Percentiles rank a stretch among this genome's conserved stretches.
phyloP scores from a whole-genome alignment of 768 basidiomycete species.

The Pleurotus citrinopileatus region DNA sequence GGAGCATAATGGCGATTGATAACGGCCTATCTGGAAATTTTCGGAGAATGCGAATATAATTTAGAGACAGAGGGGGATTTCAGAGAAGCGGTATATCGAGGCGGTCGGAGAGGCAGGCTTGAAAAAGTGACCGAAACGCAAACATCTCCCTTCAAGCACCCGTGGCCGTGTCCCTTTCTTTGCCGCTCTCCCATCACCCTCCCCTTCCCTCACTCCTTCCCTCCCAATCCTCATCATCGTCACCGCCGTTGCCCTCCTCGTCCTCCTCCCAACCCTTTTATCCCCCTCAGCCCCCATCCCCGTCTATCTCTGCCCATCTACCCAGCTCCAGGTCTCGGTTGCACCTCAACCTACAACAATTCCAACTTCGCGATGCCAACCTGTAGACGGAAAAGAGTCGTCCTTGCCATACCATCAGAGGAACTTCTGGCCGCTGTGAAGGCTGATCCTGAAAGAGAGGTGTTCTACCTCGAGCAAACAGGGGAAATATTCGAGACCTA shows the following conservation, averaged over 20 bases:
- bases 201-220: slow-evolving; percentile 40
- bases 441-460: slow-evolving; percentile 65
- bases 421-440: slow-evolving; percentile 64
- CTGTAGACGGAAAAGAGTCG: slow-evolving; percentile 86
- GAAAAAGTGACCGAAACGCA: slow-evolving; percentile 7
- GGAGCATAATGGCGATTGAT: background rate
- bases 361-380: slow-evolving; percentile 62
- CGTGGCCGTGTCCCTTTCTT: slow-evolving; percentile 53
- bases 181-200: slow-evolving; percentile 46
- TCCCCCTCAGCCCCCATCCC: slow-evolving; percentile 16
- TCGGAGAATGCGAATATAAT: background rate
- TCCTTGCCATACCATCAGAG: slow-evolving; percentile 79
- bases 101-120: slow-evolving; percentile 6
- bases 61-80: background rate
- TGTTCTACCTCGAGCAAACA: slow-evolving; percentile 91
- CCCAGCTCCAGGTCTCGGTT: slow-evolving; percentile 13
- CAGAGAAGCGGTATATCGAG: slow-evolving; percentile 1
- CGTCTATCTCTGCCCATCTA: slow-evolving; percentile 14
- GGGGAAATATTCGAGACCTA: slow-evolving; percentile 98
- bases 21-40: background rate
- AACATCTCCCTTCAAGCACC: slow-evolving; percentile 48
- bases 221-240: slow-evolving; percentile 21
- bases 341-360: slow-evolving; percentile 16
- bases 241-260: slow-evolving; percentile 35
- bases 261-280: slow-evolving; percentile 24